Evolutionary conservation across 352 stramenopile genomes (phyloP).

Genomic region (Phytophthora brassicae): DNA sequence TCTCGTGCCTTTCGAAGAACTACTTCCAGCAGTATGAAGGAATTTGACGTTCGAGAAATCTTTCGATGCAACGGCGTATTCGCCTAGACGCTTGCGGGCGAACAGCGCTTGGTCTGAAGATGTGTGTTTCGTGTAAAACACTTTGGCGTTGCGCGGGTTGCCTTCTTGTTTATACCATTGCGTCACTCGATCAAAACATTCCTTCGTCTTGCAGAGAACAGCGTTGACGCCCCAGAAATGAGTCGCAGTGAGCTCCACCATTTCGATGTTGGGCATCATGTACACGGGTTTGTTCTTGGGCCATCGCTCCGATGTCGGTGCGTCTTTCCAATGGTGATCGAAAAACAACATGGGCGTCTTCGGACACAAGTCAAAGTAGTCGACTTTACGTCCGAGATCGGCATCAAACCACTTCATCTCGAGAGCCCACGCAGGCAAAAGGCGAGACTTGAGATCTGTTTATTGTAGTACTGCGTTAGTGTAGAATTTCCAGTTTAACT

Average conservation of each 20-base stretch:
- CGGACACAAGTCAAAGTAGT: slow-evolving; percentile 64
- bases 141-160: slow-evolving; percentile 36
- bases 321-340: slow-evolving; percentile 53
- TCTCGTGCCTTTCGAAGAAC: slow-evolving; percentile 54
- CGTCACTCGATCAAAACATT: slow-evolving; percentile 48
- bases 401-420: slow-evolving; percentile 28
- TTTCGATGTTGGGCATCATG: slow-evolving; percentile 55
- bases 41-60: slow-evolving; percentile 49
- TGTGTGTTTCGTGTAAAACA: slow-evolving; percentile 64
- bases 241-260: slow-evolving; percentile 47
- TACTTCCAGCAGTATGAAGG: slow-evolving; percentile 53
- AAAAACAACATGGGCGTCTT: slow-evolving; percentile 54
- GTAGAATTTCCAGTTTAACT: background rate
- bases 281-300: slow-evolving; percentile 49
- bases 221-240: slow-evolving; percentile 54
- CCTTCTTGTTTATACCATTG: slow-evolving; percentile 53
- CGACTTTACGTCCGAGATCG: slow-evolving; percentile 21
- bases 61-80: slow-evolving; percentile 27
- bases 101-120: slow-evolving; percentile 37
- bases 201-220: slow-evolving; percentile 67
- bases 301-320: slow-evolving; percentile 21
- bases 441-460: slow-evolving; percentile 35
- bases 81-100: slow-evolving; percentile 22
- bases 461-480: background rate
- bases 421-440: slow-evolving; percentile 42